These are phyloP conservation scores for Penicillium verhagenii DNA, from an alignment of 495 filamentous ascomycete genomes.

Conservation along the genomic window DNA sequence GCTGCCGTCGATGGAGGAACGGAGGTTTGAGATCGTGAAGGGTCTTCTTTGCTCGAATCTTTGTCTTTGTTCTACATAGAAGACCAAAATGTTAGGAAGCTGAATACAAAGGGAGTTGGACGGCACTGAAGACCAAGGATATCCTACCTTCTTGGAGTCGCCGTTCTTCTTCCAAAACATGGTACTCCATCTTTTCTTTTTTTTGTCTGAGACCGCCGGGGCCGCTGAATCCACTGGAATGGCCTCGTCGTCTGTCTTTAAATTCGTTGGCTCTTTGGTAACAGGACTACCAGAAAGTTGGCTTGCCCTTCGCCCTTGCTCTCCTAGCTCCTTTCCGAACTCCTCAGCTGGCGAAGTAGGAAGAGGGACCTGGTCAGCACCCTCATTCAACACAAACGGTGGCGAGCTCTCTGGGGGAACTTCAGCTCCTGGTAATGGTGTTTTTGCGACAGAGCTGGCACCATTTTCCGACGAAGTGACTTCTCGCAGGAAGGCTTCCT, in stretches of 20 bases:
- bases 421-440: neutral
- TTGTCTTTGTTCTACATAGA: constrained; percentile 8
- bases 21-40: constrained; percentile 5
- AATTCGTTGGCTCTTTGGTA: constrained; percentile 24
- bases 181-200: constrained; percentile 46
- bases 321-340: constrained; percentile 35
- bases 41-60: neutral
- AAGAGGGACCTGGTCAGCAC: constrained; percentile 34
- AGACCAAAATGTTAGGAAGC: neutral
- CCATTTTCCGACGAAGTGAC: constrained; percentile 37
- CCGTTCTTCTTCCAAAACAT: constrained; percentile 42
- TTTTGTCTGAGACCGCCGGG: constrained; percentile 26
- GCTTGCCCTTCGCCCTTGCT: constrained; percentile 30
- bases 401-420: constrained; percentile 2
- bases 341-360: constrained; percentile 42
- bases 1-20: constrained; percentile 11
- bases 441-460: neutral
- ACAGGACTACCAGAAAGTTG: constrained; percentile 17
- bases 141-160: constrained; percentile 39
- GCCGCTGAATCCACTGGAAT: constrained; percentile 7
- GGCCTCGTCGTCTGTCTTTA: too few species aligned
- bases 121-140: neutral
- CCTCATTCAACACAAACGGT: constrained; percentile 16
- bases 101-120: neutral
- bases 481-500: constrained; percentile 54